A percentile compares a stretch with the other conserved stretches of the same genome.
phyloP scores from a whole-genome alignment of 306 rosid species.

The Aeschynomene evenia region DNA sequence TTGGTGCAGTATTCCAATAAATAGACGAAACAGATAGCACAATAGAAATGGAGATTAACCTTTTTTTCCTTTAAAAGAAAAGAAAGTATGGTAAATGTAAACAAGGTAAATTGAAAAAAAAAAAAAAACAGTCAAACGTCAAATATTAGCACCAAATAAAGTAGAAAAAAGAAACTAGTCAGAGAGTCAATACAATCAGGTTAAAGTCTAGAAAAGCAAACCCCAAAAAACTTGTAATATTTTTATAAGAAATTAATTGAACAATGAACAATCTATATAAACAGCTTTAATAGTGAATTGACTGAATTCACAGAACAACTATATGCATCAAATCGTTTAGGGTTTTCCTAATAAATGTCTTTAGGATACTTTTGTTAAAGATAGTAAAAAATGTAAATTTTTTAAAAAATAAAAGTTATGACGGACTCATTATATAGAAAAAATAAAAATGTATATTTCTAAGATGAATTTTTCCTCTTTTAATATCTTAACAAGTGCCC shows the following conservation, averaged over 20 bases:
- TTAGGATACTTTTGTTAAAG: no score
- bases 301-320: no score
- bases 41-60: constrained; percentile 9
- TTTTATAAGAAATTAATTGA: neutral
- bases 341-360: no score
- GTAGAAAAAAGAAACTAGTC: constrained; percentile 4
- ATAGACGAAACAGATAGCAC: constrained; percentile 15
- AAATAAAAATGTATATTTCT: no score
- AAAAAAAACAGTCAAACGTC: constrained; percentile 20
- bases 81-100: neutral
- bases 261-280: no score
- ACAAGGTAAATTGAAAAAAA: neutral
- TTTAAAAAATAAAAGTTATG: no score
- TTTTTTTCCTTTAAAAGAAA: constrained; percentile 16
- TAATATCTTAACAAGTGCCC: no score
- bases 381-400: no score
- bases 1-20: neutral
- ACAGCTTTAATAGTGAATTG: no score
- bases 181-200: constrained; percentile 16
- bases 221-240: neutral
- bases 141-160: constrained; percentile 12
- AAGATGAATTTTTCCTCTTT: no score
- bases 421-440: no score
- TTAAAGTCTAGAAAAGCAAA: constrained; percentile 6
- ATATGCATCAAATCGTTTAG: no score